Percentiles rank a stretch among this genome's conserved stretches.
Evolutionary conservation across 371 early-diverging fungal genomes (phyloP).

Genomic region (Mortierella sp.): DNA sequence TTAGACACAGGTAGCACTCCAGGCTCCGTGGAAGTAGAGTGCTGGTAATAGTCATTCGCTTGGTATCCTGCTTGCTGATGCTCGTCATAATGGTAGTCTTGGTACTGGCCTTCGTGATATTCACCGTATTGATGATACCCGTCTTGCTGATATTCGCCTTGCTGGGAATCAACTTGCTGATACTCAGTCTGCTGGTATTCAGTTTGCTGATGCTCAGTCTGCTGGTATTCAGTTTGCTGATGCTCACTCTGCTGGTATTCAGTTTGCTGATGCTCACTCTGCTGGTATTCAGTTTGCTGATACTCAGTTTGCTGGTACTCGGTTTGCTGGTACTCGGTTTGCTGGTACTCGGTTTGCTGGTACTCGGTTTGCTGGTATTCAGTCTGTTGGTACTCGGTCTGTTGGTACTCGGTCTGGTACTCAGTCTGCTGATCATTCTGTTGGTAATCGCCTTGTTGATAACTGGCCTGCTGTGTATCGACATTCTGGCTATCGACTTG

Average conservation of each 20-base stretch:
- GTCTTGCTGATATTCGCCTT: slow-evolving; percentile 22
- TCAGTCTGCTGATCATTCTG: too few species aligned
- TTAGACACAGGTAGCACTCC: slow-evolving; percentile 37
- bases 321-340: slow-evolving; percentile 11
- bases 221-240: slow-evolving; percentile 24
- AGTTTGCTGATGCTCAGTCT: slow-evolving; percentile 17
- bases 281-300: slow-evolving; percentile 31
- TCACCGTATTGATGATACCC: slow-evolving; percentile 18
- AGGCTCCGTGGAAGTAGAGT: slow-evolving; percentile 22
- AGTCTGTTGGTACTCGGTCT: slow-evolving; percentile 7
- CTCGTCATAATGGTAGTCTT: neutral
- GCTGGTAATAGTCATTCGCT: slow-evolving; percentile 5
- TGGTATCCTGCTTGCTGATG: slow-evolving; percentile 5
- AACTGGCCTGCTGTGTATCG: too few species aligned
- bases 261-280: slow-evolving; percentile 11
- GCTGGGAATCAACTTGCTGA: slow-evolving; percentile 29
- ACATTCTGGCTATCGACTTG: too few species aligned
- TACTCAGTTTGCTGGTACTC: slow-evolving; percentile 20
- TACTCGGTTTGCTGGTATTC: slow-evolving; percentile 8
- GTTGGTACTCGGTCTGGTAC: slow-evolving; percentile 25
- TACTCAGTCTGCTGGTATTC: slow-evolving; percentile 23
- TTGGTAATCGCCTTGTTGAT: slow-evolving; percentile 20
- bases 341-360: slow-evolving; percentile 18
- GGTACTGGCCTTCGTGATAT: neutral
- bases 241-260: slow-evolving; percentile 27